Conservation (phyloP, 164 flowering plant species). For the Pachysandra terminalis region DNA sequence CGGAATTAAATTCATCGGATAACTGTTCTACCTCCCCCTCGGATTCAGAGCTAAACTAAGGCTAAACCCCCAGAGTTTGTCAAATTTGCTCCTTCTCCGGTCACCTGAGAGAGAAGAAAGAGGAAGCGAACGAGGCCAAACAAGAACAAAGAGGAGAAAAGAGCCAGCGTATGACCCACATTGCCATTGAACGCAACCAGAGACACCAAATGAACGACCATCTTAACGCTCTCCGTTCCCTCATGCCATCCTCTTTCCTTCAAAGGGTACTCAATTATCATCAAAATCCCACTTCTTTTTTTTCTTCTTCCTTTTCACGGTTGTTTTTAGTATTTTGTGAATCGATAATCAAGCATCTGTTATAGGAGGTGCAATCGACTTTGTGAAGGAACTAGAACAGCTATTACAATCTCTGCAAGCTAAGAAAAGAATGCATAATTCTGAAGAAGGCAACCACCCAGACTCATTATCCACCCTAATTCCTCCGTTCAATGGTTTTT, state of each 20-base stretch:
- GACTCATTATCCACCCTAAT: conserved; percentile 5
- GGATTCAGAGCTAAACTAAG: neutral
- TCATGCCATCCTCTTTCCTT: conserved; percentile 58
- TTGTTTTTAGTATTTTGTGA: too few species aligned
- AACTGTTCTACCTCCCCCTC: conserved; percentile 4
- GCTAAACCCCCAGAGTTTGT: neutral
- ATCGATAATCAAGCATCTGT: too few species aligned
- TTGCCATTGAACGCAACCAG: conserved; percentile 67
- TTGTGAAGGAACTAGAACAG: too few species aligned
- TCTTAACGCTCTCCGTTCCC: conserved; percentile 53
- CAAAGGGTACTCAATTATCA: conserved; percentile 37
- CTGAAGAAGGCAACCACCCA: conserved; percentile 10
- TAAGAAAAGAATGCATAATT: conserved; percentile 28
- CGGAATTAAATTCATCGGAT: conserved; percentile 7
- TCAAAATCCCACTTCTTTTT: too few species aligned
- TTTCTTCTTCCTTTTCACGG: too few species aligned
- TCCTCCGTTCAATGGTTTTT: conserved; percentile 25
- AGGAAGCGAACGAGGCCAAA: conserved; percentile 39
- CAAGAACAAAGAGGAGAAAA: conserved; percentile 59
- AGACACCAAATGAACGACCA: too few species aligned
- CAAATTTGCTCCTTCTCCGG: neutral
- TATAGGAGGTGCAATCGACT: too few species aligned
- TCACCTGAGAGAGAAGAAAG: conserved; percentile 35
- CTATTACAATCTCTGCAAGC: conserved; percentile 59
- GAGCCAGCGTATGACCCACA: conserved; percentile 69